Base-by-base conservation (phyloP, 176 grass and related monocot species). In the Ensete ventricosum region DNA sequence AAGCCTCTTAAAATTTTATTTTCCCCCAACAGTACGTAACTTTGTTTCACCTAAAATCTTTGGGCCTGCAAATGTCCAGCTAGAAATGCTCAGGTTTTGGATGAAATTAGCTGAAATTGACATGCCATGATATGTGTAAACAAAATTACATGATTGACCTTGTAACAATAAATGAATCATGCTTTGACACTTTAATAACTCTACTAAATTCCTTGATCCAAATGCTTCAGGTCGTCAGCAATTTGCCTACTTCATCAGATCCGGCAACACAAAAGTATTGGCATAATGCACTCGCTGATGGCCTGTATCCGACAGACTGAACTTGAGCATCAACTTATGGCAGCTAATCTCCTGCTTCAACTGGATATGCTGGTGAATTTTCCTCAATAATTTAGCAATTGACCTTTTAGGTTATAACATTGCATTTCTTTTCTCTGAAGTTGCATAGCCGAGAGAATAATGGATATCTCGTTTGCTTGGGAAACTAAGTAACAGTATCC, bases 301-400 rank as follows among this genome's bases (percentile, higher is more conserved):
- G 86, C 84, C 43, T 87, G 88, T 73, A 84, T 99, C 48, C 86
- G 89, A 82, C 86, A 99, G 91, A 80, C 82, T 69, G 91, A 84
- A 75, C 69, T 78, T 66, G 84, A 99, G 73, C 90, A 99, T 64
- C 72, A 84, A 62, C 82, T 93, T 79, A 80, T 99, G 85, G 90
- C 90, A 50, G 88, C 90, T 82, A 91, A 87, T 88, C 82, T 99
- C 78, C 86, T 99, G 55, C 82, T 99, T 66, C 95, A 99, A 83
- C 69, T 99, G 69, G 84, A 99, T 80, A 87, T 94, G 72, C 87
- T 99, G 90, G 95, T 99, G 93, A 71, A 73, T 77, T 69, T 48
- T 77, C 43, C 9, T 11, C 19, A 70, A 50, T 70, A 48, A 50
- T 70, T n/a, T 19, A 43, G 34, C 2, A 25, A 24, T n/a, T 20